Evolutionary conservation across 1,139 yeast genomes (phyloP).

Genomic region (Magnusiomyces sp.): DNA sequence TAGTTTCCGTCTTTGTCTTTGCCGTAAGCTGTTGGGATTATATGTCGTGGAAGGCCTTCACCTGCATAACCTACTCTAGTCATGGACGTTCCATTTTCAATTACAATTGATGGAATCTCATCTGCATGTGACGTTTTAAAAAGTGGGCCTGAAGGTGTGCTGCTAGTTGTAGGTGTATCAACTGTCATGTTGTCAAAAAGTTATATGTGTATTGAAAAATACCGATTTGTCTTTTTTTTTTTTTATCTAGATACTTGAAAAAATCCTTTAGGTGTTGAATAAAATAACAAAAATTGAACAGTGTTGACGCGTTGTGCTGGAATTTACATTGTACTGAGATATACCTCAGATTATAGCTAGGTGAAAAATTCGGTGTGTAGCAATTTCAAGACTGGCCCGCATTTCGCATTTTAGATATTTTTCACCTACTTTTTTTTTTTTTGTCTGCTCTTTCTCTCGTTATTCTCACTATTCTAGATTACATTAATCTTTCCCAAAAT

Average conservation of each 20-base stretch:
- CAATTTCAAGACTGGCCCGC: no score
- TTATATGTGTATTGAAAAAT: neutral
- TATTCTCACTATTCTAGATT: neutral
- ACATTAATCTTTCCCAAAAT: neutral
- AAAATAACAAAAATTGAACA: neutral
- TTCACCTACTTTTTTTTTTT: neutral
- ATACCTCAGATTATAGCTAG: no score
- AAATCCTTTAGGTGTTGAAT: neutral
- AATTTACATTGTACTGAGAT: neutral
- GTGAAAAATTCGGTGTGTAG: no score
- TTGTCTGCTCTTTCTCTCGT: neutral
- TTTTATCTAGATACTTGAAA: neutral
- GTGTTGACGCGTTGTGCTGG: neutral
- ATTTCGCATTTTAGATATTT: neutral
- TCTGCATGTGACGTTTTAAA: conserved; percentile 20
- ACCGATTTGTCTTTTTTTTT: neutral
- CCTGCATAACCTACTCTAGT: conserved; percentile 93
- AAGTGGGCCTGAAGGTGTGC: neutral
- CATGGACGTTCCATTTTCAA: conserved; percentile 80
- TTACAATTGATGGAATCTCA: conserved; percentile 71
- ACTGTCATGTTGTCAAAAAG: neutral
- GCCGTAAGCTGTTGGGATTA: conserved; percentile 54
- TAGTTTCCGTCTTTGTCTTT: conserved; percentile 19
- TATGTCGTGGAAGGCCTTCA: conserved; percentile 73
- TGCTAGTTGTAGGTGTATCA: neutral